Evolutionary conservation across 1,284 basidiomycete species (phyloP).

Genomic region (Quambalaria eucalypti): DNA sequence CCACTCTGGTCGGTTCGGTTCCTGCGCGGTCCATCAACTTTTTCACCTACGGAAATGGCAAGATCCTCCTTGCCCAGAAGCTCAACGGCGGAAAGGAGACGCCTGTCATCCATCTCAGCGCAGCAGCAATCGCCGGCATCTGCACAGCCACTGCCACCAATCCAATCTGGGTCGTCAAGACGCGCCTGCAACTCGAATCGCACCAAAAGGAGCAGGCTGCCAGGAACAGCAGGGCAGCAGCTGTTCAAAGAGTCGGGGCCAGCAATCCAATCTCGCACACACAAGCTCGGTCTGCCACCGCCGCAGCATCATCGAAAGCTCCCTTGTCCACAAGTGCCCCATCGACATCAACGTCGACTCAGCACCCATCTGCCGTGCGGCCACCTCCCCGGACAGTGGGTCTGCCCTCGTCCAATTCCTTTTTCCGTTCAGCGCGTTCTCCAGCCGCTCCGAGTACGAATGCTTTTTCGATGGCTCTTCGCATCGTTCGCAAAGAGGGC

Average conservation of each 20-base stretch:
- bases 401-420: constrained; percentile 6
- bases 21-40: constrained; percentile 88
- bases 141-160: constrained; percentile 83
- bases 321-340: background rate
- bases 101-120: constrained; percentile 70
- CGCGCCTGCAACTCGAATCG: constrained; percentile 67
- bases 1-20: constrained; percentile 86
- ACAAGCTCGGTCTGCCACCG: too few relatives aligned
- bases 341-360: background rate
- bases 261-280: constrained; percentile 4
- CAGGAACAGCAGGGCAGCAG: background rate
- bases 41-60: constrained; percentile 95
- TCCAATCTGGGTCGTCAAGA: constrained; percentile 98
- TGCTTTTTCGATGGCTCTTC: constrained; percentile 59
- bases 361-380: background rate
- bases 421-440: constrained; percentile 25
- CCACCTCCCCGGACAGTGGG: background rate
- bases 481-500: constrained; percentile 73
- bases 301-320: constrained; percentile 3
- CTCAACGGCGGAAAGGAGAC: constrained; percentile 77
- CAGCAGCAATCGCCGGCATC: constrained; percentile 73
- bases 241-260: constrained; percentile 17
- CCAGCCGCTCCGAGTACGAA: constrained; percentile 49
- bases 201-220: constrained; percentile 3
- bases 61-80: constrained; percentile 71